A percentile compares a stretch with the other conserved stretches of the same genome.
These are phyloP conservation scores for Limtongia smithiae DNA, from an alignment of 805 yeast genomes.

Conservation along the genomic window DNA sequence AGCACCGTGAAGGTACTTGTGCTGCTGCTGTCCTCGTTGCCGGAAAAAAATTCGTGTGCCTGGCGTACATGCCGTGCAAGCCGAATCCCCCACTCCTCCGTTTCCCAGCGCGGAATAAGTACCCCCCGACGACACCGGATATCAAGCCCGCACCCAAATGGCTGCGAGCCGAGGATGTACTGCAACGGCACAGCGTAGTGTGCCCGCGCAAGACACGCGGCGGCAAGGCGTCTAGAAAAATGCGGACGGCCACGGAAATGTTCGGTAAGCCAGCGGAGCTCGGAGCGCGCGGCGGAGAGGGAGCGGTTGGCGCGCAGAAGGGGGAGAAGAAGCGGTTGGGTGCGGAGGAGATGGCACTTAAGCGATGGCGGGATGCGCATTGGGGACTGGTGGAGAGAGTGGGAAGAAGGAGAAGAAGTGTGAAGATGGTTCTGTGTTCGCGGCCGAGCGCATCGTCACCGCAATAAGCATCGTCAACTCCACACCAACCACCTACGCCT, in stretches of 20 bases:
- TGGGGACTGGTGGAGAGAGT: no score
- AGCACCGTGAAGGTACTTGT: slow-evolving; percentile 39
- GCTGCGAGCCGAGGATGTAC: slow-evolving; percentile 80
- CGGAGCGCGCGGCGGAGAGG: slow-evolving; percentile 47
- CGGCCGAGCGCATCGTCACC: no score
- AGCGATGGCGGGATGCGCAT: no score
- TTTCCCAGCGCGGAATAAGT: slow-evolving; percentile 89
- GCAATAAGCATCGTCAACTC: neutral
- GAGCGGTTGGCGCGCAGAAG: slow-evolving; percentile 30
- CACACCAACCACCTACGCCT: neutral
- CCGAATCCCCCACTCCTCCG: slow-evolving; percentile 77
- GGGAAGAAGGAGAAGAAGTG: no score
- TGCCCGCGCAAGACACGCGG: slow-evolving; percentile 59
- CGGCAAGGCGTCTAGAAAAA: no score
- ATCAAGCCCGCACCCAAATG: slow-evolving; percentile 64
- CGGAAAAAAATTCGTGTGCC: slow-evolving; percentile 10
- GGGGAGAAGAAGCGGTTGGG: no score
- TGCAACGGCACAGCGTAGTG: slow-evolving; percentile 66
- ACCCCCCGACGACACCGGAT: slow-evolving; percentile 62
- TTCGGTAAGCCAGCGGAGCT: slow-evolving; percentile 59
- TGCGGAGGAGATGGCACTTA: no score
- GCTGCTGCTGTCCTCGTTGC: neutral
- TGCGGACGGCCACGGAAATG: slow-evolving; percentile 41
- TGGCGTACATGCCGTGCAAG: slow-evolving; percentile 3
- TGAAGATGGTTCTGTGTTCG: no score